Conservation (phyloP, 768 basidiomycete species). For the Phylloporus rhodoxanthus region DNA sequence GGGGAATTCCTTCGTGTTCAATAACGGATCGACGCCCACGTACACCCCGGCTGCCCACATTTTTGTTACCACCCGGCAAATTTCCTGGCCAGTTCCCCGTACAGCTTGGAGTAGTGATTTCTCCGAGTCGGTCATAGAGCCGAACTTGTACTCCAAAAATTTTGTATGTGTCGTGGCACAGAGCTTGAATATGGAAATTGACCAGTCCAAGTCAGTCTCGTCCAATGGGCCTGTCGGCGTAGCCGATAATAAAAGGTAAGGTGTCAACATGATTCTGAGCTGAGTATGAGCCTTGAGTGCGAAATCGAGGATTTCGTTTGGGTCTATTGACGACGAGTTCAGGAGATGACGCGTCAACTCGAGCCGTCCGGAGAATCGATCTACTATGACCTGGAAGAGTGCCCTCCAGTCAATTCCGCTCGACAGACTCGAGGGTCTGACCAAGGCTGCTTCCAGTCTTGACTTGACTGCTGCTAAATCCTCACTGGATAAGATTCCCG, state of each 20-base stretch:
- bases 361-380: constrained; percentile 29
- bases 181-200: constrained; percentile 19
- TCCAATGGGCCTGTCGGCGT: background rate
- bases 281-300: constrained; percentile 11
- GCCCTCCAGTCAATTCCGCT: constrained; percentile 31
- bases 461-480: constrained; percentile 12
- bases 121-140: constrained; percentile 25
- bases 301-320: constrained; percentile 1
- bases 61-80: constrained; percentile 39
- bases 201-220: constrained; percentile 18
- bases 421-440: constrained; percentile 10
- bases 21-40: constrained; percentile 5
- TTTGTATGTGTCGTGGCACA: constrained; percentile 25
- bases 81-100: constrained; percentile 35
- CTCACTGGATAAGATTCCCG: constrained; percentile 14
- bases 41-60: constrained; percentile 27
- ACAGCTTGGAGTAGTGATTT: constrained; percentile 20
- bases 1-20: background rate
- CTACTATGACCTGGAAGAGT: constrained; percentile 20
- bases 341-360: constrained; percentile 22
- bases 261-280: constrained; percentile 22
- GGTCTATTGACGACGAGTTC: constrained; percentile 2
- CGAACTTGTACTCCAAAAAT: background rate
- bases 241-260: constrained; percentile 18
- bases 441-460: constrained; percentile 2